Evolutionary conservation across 768 basidiomycete genomes (phyloP).

Genomic region (Russula sp.): DNA sequence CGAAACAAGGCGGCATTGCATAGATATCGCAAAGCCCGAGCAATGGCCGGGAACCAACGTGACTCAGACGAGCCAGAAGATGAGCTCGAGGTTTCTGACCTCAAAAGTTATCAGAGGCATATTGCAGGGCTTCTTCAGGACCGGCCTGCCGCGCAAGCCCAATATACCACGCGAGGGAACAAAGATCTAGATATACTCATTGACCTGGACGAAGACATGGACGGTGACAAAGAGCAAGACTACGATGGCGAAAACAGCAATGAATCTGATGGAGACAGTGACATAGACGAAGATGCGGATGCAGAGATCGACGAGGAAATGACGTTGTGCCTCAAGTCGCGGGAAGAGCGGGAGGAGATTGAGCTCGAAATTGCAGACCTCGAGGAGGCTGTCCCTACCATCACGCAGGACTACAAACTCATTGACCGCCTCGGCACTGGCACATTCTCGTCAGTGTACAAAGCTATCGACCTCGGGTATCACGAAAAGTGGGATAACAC

Average conservation of each 20-base stretch:
- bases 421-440: slow-evolving; percentile 93
- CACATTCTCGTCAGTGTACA: slow-evolving; percentile 99
- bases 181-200: slow-evolving; percentile 27
- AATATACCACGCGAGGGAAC: slow-evolving; percentile 4
- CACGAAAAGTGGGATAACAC: slow-evolving; percentile 71
- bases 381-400: slow-evolving; percentile 53
- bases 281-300: slow-evolving; percentile 29
- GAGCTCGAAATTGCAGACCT: slow-evolving; percentile 71
- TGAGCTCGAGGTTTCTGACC: slow-evolving; percentile 33
- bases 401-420: slow-evolving; percentile 63
- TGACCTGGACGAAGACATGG: slow-evolving; percentile 46
- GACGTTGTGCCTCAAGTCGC: slow-evolving; percentile 48
- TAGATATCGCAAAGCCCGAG: slow-evolving; percentile 32
- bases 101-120: slow-evolving; percentile 45
- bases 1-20: slow-evolving; percentile 42
- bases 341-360: slow-evolving; percentile 69
- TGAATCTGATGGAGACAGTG: slow-evolving; percentile 27
- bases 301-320: slow-evolving; percentile 53
- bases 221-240: slow-evolving; percentile 39
- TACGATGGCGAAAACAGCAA: slow-evolving; percentile 24
- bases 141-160: slow-evolving; percentile 8
- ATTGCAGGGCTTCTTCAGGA: slow-evolving; percentile 38
- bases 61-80: slow-evolving; percentile 47
- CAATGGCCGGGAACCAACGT: slow-evolving; percentile 25
- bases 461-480: slow-evolving; percentile 76